Conservation (phyloP, 2,329 filamentous ascomycete genomes). For the Monosporascus sp. region DNA sequence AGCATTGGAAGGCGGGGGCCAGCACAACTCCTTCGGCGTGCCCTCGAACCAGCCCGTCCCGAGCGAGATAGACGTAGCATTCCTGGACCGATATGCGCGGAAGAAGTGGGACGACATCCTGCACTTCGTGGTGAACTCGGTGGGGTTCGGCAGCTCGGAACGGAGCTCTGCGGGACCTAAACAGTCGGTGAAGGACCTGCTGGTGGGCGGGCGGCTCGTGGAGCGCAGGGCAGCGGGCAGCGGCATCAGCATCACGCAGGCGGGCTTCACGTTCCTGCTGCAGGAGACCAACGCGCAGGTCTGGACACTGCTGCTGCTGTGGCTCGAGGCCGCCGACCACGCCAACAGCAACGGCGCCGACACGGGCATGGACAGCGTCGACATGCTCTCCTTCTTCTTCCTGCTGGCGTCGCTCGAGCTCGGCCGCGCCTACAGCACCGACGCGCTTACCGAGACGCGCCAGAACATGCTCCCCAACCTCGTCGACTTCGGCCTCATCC, state of each 20-base stretch:
- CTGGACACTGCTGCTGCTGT: conserved; percentile 90
- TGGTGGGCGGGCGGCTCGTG: conserved; percentile 77
- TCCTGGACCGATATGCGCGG: conserved; percentile 80
- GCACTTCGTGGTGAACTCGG: conserved; percentile 86
- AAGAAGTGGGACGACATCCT: conserved; percentile 93
- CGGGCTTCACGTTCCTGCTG: conserved; percentile 89
- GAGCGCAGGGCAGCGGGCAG: conserved; percentile 42
- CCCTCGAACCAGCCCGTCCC: conserved; percentile 63
- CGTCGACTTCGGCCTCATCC: conserved; percentile 88
- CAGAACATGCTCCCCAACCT: conserved; percentile 86
- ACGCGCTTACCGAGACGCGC: conserved; percentile 75
- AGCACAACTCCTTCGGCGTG: conserved; percentile 86
- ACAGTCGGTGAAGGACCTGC: conserved; percentile 76
- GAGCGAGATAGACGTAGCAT: conserved; percentile 60
- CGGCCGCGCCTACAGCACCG: conserved; percentile 84
- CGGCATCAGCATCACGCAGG: conserved; percentile 75
- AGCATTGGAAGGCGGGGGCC: conserved; percentile 81
- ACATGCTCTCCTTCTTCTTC: conserved; percentile 94
- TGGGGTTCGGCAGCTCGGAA: conserved; percentile 44
- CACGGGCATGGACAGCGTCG: conserved; percentile 69
- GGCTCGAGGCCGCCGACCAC: conserved; percentile 75
- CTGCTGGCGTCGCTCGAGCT: conserved; percentile 90
- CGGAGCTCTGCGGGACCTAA: conserved; percentile 51
- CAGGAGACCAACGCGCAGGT: conserved; percentile 96
- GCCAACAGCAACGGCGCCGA: conserved; percentile 27